These are phyloP conservation scores for Globisporangium yorkense DNA, from an alignment of 352 stramenopile genomes.

Conservation along the genomic window DNA sequence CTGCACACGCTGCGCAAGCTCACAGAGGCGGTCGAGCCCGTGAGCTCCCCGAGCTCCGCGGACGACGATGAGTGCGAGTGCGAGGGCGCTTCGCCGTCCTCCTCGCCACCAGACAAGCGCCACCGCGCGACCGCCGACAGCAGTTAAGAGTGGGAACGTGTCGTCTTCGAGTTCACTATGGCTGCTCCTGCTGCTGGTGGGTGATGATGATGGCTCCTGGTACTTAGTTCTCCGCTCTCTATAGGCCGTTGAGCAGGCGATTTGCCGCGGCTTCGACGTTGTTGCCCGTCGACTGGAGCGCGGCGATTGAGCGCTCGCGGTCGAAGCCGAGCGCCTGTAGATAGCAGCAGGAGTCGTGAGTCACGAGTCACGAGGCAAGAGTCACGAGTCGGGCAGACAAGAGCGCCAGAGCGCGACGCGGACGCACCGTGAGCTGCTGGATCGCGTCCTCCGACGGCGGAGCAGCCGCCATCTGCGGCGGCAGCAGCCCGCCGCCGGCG, in stretches of 20 bases:
- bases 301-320: constrained; percentile 56
- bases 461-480: constrained; percentile 51
- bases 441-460: constrained; percentile 73
- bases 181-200: neutral
- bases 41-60: neutral
- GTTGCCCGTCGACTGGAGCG: constrained; percentile 71
- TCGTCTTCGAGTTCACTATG: neutral
- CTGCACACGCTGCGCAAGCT: constrained; percentile 16
- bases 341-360: neutral
- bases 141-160: neutral
- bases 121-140: neutral
- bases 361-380: no score
- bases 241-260: constrained; percentile 70
- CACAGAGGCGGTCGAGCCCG: constrained; percentile 9
- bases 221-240: constrained; percentile 7
- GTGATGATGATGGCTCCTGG: neutral
- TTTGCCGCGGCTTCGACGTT: constrained; percentile 87
- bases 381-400: neutral
- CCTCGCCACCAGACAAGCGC: constrained; percentile 9
- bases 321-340: constrained; percentile 64
- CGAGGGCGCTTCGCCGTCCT: neutral
- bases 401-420: constrained; percentile 2
- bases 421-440: constrained; percentile 66
- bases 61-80: neutral
- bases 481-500: constrained; percentile 38